Evolutionary conservation across 202 grass and related monocot genomes (phyloP).

Genomic region (Schoenoplectus triqueter): DNA sequence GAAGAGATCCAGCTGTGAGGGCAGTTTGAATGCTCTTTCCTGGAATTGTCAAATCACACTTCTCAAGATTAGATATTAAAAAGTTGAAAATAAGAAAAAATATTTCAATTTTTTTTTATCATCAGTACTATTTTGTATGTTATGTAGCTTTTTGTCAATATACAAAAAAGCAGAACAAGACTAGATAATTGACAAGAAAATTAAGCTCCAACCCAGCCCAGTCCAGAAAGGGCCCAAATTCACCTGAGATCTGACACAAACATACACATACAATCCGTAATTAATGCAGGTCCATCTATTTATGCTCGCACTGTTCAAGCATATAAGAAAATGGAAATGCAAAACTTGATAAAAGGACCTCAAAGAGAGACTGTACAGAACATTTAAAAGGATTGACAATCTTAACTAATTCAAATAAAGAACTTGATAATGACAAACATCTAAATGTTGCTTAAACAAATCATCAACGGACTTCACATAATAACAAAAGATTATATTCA

Average conservation of each 20-base stretch:
- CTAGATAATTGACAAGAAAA: conserved; percentile 8
- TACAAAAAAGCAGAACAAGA: background rate
- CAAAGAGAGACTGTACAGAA: too few relatives aligned
- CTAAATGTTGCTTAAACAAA: too few relatives aligned
- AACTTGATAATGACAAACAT: background rate
- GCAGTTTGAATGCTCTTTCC: conserved; percentile 78
- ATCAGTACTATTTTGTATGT: background rate
- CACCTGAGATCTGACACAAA: background rate
- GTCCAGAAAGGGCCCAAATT: background rate
- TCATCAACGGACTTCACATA: too few relatives aligned
- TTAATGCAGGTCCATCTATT: background rate
- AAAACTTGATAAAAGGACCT: too few relatives aligned
- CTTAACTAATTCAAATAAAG: background rate
- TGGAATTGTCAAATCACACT: conserved; percentile 40
- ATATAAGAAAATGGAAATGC: too few relatives aligned
- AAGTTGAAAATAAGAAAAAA: background rate
- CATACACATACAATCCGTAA: background rate
- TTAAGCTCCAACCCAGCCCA: background rate
- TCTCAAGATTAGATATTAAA: background rate
- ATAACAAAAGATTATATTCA: background rate
- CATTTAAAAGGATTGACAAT: too few relatives aligned
- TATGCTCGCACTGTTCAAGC: too few relatives aligned
- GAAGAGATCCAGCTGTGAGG: conserved; percentile 67
- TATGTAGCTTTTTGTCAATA: background rate
- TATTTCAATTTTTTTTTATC: background rate